These are phyloP conservation scores for Melampsora abietis-canadensis DNA, from an alignment of 1,284 basidiomycete genomes.

Conservation along the genomic window DNA sequence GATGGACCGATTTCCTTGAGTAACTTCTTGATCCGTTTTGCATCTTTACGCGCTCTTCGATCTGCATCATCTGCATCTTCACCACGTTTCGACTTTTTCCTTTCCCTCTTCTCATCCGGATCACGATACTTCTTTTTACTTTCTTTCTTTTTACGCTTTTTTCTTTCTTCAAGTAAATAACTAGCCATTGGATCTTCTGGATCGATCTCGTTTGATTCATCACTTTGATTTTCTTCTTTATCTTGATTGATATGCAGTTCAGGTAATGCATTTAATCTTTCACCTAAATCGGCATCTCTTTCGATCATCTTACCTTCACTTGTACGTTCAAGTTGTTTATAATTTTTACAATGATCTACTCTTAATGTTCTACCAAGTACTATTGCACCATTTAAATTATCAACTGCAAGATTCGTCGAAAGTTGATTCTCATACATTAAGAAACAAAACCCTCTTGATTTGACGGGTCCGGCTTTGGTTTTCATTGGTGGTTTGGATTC, in stretches of 20 bases:
- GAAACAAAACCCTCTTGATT: conserved; percentile 87
- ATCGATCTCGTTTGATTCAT: conserved; percentile 70
- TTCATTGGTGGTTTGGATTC: conserved; percentile 28
- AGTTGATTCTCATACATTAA: conserved; percentile 99
- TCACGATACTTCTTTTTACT: conserved; percentile 34
- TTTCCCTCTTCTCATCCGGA: conserved; percentile 38
- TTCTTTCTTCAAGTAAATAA: conserved; percentile 58
- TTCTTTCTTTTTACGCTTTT: conserved; percentile 47
- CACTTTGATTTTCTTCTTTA: conserved; percentile 62
- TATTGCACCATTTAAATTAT: conserved; percentile 93
- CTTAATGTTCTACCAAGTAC: conserved; percentile 80
- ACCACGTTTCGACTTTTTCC: conserved; percentile 47
- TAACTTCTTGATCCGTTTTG: conserved; percentile 44
- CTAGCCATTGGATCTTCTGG: conserved; percentile 97
- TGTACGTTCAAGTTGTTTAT: conserved; percentile 78
- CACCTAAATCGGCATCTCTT: conserved; percentile 57
- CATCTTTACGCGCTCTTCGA: conserved; percentile 45
- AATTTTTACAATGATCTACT: conserved; percentile 88
- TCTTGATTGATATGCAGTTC: conserved; percentile 56
- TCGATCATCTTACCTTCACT: conserved; percentile 85
- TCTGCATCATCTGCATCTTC: conserved; percentile 49
- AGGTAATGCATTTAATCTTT: conserved; percentile 36
- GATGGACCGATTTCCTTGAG: conserved; percentile 22
- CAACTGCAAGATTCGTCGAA: conserved; percentile 91
- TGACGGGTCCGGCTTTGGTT: conserved; percentile 73